Evolutionary conservation across 2,329 filamentous ascomycete species (phyloP).

Genomic region (Cercospora beticola): DNA sequence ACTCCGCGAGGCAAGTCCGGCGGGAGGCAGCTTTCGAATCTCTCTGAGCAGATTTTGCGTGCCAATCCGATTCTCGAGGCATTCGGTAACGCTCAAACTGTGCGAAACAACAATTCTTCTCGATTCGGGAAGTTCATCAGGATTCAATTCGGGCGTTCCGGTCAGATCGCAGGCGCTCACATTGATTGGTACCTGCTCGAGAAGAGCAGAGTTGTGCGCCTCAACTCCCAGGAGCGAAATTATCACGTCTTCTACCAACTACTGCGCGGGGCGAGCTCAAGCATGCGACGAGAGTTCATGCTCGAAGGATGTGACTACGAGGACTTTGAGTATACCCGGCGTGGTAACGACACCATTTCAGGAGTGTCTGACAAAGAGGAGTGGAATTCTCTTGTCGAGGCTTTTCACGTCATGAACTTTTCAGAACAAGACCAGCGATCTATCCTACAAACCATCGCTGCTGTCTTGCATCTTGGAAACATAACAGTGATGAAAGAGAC

Average conservation of each 20-base stretch:
- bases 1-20: conserved; percentile 61
- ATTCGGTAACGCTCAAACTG: conserved; percentile 96
- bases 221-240: conserved; percentile 85
- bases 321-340: conserved; percentile 87
- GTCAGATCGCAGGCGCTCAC: conserved; percentile 90
- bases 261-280: conserved; percentile 73
- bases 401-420: conserved; percentile 93
- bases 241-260: conserved; percentile 98
- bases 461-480: conserved; percentile 91
- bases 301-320: conserved; percentile 73
- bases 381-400: conserved; percentile 86
- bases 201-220: conserved; percentile 92
- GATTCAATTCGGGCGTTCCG: conserved; percentile 85
- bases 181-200: conserved; percentile 99
- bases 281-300: conserved; percentile 73
- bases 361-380: conserved; percentile 89
- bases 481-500: conserved; percentile 88
- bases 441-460: conserved; percentile 84
- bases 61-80: conserved; percentile 97
- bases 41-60: conserved; percentile 93
- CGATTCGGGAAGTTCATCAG: conserved; percentile 98
- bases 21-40: conserved; percentile 70
- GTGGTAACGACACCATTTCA: conserved; percentile 86
- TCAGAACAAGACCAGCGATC: conserved; percentile 77
- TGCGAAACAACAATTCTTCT: conserved; percentile 97